Percentiles rank a stretch among this genome's conserved stretches.
Conservation (phyloP, 2,329 filamentous ascomycete genomes). For the Albifimbria verrucaria region DNA sequence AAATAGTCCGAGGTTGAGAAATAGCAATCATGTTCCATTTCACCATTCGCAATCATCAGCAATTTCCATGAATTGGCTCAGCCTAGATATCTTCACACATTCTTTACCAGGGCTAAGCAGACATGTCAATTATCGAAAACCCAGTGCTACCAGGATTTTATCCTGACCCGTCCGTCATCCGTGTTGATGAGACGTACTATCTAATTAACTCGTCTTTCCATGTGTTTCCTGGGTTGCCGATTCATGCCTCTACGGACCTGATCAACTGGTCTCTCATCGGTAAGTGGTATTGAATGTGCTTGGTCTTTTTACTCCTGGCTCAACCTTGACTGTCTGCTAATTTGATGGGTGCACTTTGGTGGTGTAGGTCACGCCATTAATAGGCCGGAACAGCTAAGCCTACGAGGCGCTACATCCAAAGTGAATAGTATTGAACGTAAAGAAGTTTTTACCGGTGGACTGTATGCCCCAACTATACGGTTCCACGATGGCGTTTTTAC, state of each 20-base stretch:
- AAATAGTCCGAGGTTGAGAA: too few relatives aligned
- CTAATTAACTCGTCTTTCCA: conserved; percentile 3
- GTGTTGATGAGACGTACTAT: background rate
- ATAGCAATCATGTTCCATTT: too few relatives aligned
- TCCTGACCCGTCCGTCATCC: conserved; percentile 1
- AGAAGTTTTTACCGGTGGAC: conserved; percentile 12
- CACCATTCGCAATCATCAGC: too few relatives aligned
- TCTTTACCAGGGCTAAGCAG: too few relatives aligned
- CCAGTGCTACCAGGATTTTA: conserved; percentile 3
- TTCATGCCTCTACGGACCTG: background rate
- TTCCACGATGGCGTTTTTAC: conserved; percentile 19
- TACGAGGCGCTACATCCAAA: conserved; percentile 1
- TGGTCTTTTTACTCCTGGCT: too few relatives aligned
- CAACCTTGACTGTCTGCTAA: too few relatives aligned
- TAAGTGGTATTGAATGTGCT: too few relatives aligned
- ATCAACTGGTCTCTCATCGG: conserved; percentile 3
- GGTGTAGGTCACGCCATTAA: conserved; percentile 12
- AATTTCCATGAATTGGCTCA: too few relatives aligned
- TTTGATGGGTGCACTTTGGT: background rate
- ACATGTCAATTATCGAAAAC: background rate
- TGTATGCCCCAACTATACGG: conserved; percentile 21
- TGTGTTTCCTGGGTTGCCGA: conserved; percentile 2
- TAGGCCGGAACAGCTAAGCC: conserved; percentile 8
- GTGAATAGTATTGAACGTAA: conserved; percentile 1
- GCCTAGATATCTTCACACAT: too few relatives aligned